These are phyloP conservation scores for Metarhizium humberi DNA, from an alignment of 2,329 filamentous ascomycete species.

Conservation along the genomic window DNA sequence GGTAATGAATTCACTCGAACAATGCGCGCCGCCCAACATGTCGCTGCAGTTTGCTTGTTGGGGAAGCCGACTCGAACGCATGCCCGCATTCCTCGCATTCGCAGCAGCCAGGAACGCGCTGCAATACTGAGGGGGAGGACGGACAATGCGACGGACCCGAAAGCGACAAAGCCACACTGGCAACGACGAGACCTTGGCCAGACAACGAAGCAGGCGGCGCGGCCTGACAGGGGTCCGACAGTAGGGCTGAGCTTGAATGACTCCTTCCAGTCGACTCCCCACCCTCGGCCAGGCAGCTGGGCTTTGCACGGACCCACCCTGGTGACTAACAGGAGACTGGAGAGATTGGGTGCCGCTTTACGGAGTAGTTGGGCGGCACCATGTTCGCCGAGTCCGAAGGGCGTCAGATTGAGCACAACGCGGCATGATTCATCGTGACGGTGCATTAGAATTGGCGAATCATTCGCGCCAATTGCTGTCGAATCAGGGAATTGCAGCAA, in stretches of 20 bases:
- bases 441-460: not conserved
- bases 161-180: not conserved
- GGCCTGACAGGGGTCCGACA: not conserved
- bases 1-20: no score
- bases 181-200: not conserved
- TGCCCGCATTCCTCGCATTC: not conserved
- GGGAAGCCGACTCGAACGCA: not conserved
- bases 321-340: not conserved
- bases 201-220: not conserved
- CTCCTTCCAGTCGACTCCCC: not conserved
- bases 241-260: conserved; percentile 7
- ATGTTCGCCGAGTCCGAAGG: not conserved
- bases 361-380: not conserved
- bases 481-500: not conserved
- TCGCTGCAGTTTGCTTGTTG: no score
- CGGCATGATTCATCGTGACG: not conserved
- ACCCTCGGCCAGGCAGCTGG: no score
- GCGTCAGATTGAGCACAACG: not conserved
- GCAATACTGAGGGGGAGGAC: not conserved
- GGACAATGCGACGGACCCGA: conserved; percentile 1
- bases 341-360: not conserved
- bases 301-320: no score
- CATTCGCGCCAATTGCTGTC: not conserved
- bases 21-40: no score
- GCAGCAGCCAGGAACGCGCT: no score